phyloP scores from a whole-genome alignment of 192 early-diverging fungal genomes.

The Coemansia sp. region DNA sequence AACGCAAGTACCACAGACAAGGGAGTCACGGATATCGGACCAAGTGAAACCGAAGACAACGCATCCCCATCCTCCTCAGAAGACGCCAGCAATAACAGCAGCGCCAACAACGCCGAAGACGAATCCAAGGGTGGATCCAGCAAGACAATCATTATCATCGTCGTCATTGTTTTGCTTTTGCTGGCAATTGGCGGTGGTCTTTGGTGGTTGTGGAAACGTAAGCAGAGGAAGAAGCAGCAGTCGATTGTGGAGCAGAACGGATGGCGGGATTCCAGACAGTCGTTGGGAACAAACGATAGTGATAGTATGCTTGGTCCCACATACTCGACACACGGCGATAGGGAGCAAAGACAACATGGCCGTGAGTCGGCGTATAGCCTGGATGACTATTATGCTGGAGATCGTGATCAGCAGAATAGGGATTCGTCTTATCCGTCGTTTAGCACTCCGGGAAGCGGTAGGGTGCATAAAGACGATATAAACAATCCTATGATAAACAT shows the following conservation, averaged over 20 bases:
- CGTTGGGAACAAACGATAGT: too few species aligned
- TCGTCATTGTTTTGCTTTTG: neutral
- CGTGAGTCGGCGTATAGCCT: too few species aligned
- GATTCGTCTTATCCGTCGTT: neutral
- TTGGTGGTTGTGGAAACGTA: conserved; percentile 16
- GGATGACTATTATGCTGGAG: neutral
- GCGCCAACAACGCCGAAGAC: neutral
- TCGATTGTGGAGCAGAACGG: conserved; percentile 10
- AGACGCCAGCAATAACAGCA: neutral
- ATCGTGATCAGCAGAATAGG: neutral
- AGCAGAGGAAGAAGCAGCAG: conserved; percentile 2
- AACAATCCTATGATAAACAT: too few species aligned
- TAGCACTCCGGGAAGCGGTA: neutral
- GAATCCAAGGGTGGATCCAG: neutral
- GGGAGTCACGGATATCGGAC: neutral
- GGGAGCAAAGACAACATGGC: too few species aligned
- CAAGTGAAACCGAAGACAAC: neutral
- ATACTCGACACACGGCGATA: too few species aligned
- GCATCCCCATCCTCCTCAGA: neutral
- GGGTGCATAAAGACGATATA: neutral
- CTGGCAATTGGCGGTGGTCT: conserved; percentile 1
- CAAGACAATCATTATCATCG: conserved; percentile 1
- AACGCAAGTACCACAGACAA: neutral
- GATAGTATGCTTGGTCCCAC: neutral
- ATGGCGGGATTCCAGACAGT: too few species aligned